Evolutionary conservation across 2,329 filamentous ascomycete species (phyloP).

Genomic region (Fusarium nisikadoi): DNA sequence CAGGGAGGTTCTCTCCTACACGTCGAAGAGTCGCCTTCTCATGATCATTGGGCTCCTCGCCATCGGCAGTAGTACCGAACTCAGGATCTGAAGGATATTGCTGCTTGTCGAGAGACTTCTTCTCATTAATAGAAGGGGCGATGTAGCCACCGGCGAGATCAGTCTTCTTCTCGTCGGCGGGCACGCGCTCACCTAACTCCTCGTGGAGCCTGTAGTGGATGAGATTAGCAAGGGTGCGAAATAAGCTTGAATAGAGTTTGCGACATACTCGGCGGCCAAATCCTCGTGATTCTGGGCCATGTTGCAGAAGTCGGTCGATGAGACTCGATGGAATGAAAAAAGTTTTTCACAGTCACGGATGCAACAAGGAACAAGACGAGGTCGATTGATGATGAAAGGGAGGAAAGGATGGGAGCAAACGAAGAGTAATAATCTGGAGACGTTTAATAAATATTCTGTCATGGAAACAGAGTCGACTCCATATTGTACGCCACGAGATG

Average conservation of each 20-base stretch:
- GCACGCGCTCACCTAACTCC: conserved; percentile 41
- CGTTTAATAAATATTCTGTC: conserved; percentile 34
- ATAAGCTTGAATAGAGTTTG: conserved; percentile 13
- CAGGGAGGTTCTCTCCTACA: conserved; percentile 64
- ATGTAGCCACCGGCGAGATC: conserved; percentile 43
- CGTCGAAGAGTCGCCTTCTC: conserved; percentile 63
- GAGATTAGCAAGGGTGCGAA: conserved; percentile 14
- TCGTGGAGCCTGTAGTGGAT: conserved; percentile 43
- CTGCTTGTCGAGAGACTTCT: conserved; percentile 40
- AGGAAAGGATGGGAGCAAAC: conserved; percentile 12
- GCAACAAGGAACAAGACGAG: not conserved
- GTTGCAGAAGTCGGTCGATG: conserved; percentile 5
- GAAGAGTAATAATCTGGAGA: conserved; percentile 32
- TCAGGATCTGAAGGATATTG: conserved; percentile 41
- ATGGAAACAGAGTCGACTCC: conserved; percentile 15
- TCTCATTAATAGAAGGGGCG: conserved; percentile 38
- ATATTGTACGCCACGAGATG: conserved; percentile 1
- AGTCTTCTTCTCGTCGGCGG: conserved; percentile 34
- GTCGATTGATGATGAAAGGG: not conserved
- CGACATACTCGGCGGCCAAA: conserved; percentile 48
- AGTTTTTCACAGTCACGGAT: conserved; percentile 19
- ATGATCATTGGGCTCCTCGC: conserved; percentile 62
- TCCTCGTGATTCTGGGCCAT: conserved; percentile 51
- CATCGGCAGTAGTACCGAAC: conserved; percentile 52
- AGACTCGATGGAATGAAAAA: not conserved